Evolutionary conservation across 2,329 filamentous ascomycete genomes (phyloP), one percentile per base, ranked within the genome.

Genomic region (Aspergillus sp.): DNA sequence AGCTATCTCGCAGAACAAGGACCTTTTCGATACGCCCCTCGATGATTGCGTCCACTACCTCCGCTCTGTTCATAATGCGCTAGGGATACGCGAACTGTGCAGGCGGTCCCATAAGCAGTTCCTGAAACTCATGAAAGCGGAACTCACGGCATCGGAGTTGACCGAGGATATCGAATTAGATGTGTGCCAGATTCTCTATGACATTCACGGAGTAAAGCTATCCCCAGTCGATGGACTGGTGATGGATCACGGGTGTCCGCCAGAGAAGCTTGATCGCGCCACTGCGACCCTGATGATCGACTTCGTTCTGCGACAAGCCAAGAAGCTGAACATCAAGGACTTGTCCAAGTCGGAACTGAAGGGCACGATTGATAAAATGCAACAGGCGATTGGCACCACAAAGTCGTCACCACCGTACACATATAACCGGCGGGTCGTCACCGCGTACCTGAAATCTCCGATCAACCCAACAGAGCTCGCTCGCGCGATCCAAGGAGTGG

Each of bases 331-430:
- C 19, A 88, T 96, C 76, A 96, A 93, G 64, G 94, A 97, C 59
- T 76, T 97, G 16, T 83, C 91, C 14, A 97, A 96, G 69, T 94
- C 91, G 14, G 91, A 97, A 51, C 78, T 99, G 49, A 95, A 93
- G 68, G 84, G 81, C 14, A 91, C 91, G 0, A 94, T 99, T 53
- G 94, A 99, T 54, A 91, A 92, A 61, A 90, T 99, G 73, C 92
- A 97, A 68, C 86, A 90, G 60, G 87, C 89, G 4, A 87, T 97
- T 49, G 91, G 90, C 1, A 73, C 77, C 16, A 82, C 88, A 23
- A 96, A 92, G 69, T 84, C 87, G 11, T 88, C 87, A 1, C 84
- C 89, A 4, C 86, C 91, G 56, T 87, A 96, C 72, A 81, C 87
- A n/a, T 88, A 94, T 69, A 99, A 99, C 70, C 81, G 90, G 51